Percentiles rank a stretch among this genome's conserved stretches.
Conservation (phyloP, 2,329 filamentous ascomycete genomes). For the Amesomyces nigricolor region DNA sequence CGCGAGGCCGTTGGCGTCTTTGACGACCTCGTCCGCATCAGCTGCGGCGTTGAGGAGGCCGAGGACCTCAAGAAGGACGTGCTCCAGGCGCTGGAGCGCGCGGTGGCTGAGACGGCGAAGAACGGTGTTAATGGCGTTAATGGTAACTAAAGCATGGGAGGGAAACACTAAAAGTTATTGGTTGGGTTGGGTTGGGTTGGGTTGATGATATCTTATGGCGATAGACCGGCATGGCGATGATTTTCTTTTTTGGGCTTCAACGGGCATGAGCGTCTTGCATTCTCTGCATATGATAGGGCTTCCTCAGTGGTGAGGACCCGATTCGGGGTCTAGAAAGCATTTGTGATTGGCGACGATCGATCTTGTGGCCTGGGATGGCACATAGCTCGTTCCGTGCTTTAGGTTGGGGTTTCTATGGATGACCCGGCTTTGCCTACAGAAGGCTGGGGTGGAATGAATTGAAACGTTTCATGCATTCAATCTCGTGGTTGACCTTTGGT, state of each 20-base stretch:
- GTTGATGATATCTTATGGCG: not conserved
- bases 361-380: not conserved
- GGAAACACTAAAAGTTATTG: not conserved
- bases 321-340: not conserved
- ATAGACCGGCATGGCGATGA: constrained; percentile 13
- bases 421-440: too few relatives aligned
- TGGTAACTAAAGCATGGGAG: constrained; percentile 6
- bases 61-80: constrained; percentile 80
- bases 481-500: too few relatives aligned
- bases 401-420: too few relatives aligned
- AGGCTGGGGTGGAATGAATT: too few relatives aligned
- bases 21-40: constrained; percentile 88
- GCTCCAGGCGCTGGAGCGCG: constrained; percentile 70
- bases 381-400: too few relatives aligned
- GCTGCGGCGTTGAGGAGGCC: constrained; percentile 89
- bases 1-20: constrained; percentile 89
- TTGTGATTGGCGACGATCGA: not conserved
- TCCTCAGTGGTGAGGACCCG: not conserved
- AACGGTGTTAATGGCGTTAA: constrained; percentile 21
- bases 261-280: constrained; percentile 1
- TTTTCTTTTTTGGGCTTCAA: not conserved
- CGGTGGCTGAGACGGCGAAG: constrained; percentile 40
- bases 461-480: too few relatives aligned
- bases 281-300: not conserved
- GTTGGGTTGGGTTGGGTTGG: not conserved